phyloP scores from a whole-genome alignment of 2,329 filamentous ascomycete genomes.

The Annulohypoxylon truncatum region DNA sequence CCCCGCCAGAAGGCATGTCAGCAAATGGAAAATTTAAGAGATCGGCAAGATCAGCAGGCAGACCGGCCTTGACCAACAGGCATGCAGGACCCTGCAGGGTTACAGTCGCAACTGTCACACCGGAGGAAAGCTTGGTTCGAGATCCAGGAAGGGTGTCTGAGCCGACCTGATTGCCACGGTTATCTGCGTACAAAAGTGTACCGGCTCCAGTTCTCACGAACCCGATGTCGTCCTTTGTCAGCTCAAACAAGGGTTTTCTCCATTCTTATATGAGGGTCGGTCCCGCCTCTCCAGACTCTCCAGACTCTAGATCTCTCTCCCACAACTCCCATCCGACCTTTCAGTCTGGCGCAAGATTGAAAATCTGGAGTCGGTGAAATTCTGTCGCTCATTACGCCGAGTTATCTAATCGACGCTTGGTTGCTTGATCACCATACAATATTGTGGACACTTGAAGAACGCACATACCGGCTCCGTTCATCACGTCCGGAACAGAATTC shows the following conservation, averaged over 20 bases:
- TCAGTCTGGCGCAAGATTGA: constrained; percentile 35
- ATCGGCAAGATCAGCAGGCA: constrained; percentile 34
- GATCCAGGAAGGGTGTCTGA: constrained; percentile 33
- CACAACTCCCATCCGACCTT: constrained; percentile 28
- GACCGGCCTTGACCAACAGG: constrained; percentile 26
- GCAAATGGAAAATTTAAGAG: constrained; percentile 25
- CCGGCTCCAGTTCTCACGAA: constrained; percentile 19
- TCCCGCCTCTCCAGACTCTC: constrained; percentile 34
- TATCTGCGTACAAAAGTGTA: constrained; percentile 25
- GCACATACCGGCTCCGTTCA: constrained; percentile 22
- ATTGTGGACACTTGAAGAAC: constrained; percentile 8
- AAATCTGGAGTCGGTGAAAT: constrained; percentile 36
- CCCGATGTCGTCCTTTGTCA: constrained; percentile 30
- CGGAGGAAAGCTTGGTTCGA: constrained; percentile 36
- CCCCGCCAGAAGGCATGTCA: constrained; percentile 17
- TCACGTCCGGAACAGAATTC: constrained; percentile 12
- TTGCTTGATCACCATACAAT: not conserved
- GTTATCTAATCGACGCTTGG: constrained; percentile 4
- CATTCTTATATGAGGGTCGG: constrained; percentile 39
- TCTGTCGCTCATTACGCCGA: constrained; percentile 23
- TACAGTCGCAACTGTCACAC: constrained; percentile 29
- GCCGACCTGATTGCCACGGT: constrained; percentile 20
- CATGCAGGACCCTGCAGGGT: constrained; percentile 30
- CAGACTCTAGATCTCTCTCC: constrained; percentile 35
- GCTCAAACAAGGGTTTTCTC: constrained; percentile 27